These are phyloP conservation scores for Talaromyces trachyspermus DNA, from an alignment of 495 filamentous ascomycete genomes.

Conservation along the genomic window DNA sequence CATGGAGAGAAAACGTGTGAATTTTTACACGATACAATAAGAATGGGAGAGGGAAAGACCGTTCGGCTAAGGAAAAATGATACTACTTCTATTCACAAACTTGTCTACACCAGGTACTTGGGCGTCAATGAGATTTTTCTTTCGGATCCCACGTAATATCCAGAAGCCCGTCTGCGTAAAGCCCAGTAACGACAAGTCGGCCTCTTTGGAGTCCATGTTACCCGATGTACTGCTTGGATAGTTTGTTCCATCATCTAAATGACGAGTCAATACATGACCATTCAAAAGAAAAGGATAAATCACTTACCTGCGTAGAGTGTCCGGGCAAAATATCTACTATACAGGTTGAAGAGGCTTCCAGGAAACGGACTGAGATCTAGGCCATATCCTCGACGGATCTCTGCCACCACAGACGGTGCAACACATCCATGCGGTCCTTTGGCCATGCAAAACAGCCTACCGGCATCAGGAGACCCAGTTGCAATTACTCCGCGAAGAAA, in stretches of 20 bases:
- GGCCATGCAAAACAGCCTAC: slow-evolving; percentile 7
- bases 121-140: neutral
- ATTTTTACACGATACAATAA: neutral
- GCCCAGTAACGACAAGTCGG: slow-evolving; percentile 6
- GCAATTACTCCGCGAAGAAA: slow-evolving; percentile 8
- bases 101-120: neutral
- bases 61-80: neutral
- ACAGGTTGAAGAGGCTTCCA: slow-evolving; percentile 6
- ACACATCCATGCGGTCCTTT: slow-evolving; percentile 6
- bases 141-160: slow-evolving; percentile 7
- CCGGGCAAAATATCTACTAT: slow-evolving; percentile 3
- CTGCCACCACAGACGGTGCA: slow-evolving; percentile 7
- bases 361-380: slow-evolving; percentile 7
- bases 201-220: slow-evolving; percentile 7
- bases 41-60: neutral
- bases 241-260: slow-evolving; percentile 5
- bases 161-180: slow-evolving; percentile 8
- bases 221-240: slow-evolving; percentile 7
- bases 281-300: neutral
- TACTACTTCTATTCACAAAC: neutral
- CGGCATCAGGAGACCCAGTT: slow-evolving; percentile 8
- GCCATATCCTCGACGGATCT: slow-evolving; percentile 5
- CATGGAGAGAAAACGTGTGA: slow-evolving; percentile 6
- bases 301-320: slow-evolving; percentile 5
- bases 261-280: neutral